A percentile compares a stretch with the other conserved stretches of the same genome.
phyloP scores from a whole-genome alignment of 2,329 filamentous ascomycete species.

The Xylariaceae sp. region DNA sequence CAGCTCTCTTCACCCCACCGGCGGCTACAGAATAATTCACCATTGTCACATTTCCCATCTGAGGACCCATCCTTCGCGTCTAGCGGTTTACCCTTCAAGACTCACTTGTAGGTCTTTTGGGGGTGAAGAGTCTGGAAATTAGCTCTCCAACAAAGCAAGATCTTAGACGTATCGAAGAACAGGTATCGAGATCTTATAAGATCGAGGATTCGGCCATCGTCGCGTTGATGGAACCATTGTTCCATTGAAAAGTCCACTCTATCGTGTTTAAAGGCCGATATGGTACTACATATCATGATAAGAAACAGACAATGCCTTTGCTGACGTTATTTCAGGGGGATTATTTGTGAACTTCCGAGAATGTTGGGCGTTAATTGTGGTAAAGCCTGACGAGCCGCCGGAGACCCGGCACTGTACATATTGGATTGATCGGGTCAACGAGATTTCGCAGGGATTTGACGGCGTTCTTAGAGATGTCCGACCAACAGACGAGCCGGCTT shows the following conservation, averaged over 20 bases:
- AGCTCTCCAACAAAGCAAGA: too few species aligned
- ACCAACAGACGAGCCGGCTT: background rate
- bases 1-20: too few species aligned
- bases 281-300: conserved; percentile 16
- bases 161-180: background rate
- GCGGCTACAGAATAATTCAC: too few species aligned
- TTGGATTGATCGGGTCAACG: background rate
- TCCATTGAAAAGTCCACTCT: conserved; percentile 24
- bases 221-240: conserved; percentile 22
- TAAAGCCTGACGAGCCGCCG: background rate
- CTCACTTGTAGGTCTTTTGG: too few species aligned
- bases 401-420: background rate
- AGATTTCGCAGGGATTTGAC: background rate
- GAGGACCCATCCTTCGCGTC: too few species aligned
- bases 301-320: background rate
- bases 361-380: conserved; percentile 15
- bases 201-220: conserved; percentile 22
- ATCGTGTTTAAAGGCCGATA: conserved; percentile 18
- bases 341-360: conserved; percentile 24
- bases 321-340: conserved; percentile 13
- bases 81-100: too few species aligned
- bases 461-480: background rate
- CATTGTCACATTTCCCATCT: too few species aligned
- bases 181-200: conserved; percentile 19
- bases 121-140: too few species aligned